A percentile compares a stretch with the other conserved stretches of the same genome.
phyloP scores from a whole-genome alignment of 192 early-diverging fungal species.

The Coemansia sp. region DNA sequence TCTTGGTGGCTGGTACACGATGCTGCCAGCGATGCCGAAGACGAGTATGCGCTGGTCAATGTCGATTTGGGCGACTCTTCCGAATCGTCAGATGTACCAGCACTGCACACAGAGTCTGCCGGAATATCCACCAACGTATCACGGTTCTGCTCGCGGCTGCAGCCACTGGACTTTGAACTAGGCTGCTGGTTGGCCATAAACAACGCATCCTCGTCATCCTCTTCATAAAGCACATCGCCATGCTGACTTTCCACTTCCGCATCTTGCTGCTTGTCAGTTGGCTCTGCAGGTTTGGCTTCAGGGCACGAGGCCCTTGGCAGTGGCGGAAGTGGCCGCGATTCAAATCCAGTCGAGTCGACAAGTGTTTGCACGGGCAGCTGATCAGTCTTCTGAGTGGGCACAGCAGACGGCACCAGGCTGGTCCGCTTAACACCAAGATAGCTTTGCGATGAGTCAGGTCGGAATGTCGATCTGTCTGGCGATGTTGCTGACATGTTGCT shows the following conservation, averaged over 20 bases:
- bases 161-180: conserved; percentile 8
- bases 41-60: not conserved
- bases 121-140: conserved; percentile 31
- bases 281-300: not conserved
- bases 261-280: not conserved
- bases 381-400: conserved; percentile 6
- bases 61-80: not conserved
- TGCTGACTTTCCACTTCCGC: not conserved
- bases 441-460: conserved; percentile 7
- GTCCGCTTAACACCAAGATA: conserved; percentile 9
- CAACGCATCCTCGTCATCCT: conserved; percentile 11
- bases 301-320: conserved; percentile 1
- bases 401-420: conserved; percentile 8
- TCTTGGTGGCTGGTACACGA: not conserved
- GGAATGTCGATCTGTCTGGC: conserved; percentile 6
- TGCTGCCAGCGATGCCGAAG: conserved; percentile 6
- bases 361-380: conserved; percentile 7
- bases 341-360: conserved; percentile 14
- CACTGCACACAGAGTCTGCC: conserved; percentile 1
- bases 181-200: conserved; percentile 18
- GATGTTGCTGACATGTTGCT: conserved; percentile 1
- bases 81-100: not conserved
- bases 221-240: not conserved
- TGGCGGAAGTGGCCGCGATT: conserved; percentile 11
- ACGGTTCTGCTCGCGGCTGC: conserved; percentile 12